phyloP scores from a whole-genome alignment of 2,329 filamentous ascomycete genomes.

The Fusarium buharicum region DNA sequence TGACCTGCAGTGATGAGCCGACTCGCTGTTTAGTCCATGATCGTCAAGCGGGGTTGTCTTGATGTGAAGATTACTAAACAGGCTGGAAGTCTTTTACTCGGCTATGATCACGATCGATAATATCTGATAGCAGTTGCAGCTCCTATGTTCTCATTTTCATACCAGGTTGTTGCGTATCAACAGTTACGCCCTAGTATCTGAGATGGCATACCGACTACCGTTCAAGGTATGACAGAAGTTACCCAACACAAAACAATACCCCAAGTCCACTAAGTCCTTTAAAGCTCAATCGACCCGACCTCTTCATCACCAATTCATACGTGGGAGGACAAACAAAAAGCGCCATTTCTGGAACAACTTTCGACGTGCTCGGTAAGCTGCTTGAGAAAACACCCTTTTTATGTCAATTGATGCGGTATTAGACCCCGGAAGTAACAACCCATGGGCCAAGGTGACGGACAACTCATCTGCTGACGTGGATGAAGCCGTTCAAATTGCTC shows the following conservation, averaged over 20 bases:
- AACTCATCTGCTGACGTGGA: constrained; percentile 46
- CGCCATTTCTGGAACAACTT: constrained; percentile 1
- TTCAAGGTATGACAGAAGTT: not conserved
- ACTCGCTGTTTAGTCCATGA: no score
- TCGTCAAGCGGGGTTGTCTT: constrained; percentile 7
- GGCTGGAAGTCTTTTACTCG: no score
- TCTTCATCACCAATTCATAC: constrained; percentile 8
- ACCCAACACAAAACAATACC: fast-evolving
- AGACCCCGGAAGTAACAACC: constrained; percentile 16
- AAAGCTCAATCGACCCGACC: constrained; percentile 10
- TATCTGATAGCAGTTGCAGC: no score
- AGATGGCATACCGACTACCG: constrained; percentile 3
- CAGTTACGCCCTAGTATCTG: fast-evolving
- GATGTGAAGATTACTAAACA: no score
- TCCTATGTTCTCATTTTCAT: no score
- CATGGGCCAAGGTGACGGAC: constrained; percentile 5
- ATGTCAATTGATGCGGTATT: not conserved
- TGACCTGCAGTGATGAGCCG: not conserved
- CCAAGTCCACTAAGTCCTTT: fast-evolving
- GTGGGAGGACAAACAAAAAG: not conserved
- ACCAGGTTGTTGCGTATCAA: not conserved
- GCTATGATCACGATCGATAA: not conserved
- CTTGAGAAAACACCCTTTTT: no score
- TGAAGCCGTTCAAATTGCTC: constrained; percentile 33
- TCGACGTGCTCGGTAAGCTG: constrained; percentile 9